Evolutionary conservation across 345 rosid species (phyloP).

Genomic region (Hibiscus trionum): DNA sequence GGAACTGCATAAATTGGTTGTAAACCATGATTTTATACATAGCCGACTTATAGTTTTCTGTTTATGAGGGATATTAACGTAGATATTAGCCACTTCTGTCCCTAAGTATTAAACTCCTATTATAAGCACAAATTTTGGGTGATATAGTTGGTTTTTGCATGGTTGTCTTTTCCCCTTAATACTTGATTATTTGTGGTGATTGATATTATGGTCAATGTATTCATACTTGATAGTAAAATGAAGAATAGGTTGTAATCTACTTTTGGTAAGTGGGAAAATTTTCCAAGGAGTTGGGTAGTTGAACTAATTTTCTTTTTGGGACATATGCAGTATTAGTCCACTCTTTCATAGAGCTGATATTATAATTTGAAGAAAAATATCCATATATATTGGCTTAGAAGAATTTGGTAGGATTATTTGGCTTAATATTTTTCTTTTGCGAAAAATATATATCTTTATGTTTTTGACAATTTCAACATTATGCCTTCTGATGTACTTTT

Average conservation of each 20-base stretch:
- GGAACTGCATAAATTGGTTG: neutral
- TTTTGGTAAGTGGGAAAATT: neutral
- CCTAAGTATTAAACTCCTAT: neutral
- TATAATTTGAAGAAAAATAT: neutral
- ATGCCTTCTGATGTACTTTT: conserved; percentile 11
- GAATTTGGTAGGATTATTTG: neutral
- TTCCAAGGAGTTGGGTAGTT: neutral
- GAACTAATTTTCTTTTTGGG: neutral
- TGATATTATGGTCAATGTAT: neutral
- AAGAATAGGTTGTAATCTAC: neutral
- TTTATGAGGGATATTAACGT: neutral
- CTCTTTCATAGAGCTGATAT: neutral
- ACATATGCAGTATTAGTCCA: neutral
- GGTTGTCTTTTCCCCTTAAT: neutral
- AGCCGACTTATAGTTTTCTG: neutral
- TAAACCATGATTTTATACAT: neutral
- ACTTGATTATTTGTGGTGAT: neutral
- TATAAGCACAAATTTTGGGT: neutral
- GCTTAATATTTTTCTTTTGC: neutral
- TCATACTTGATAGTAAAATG: neutral
- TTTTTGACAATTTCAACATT: neutral
- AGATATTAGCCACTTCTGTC: neutral
- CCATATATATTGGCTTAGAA: neutral
- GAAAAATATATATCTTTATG: neutral
- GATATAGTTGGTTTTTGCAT: neutral